Evolutionary conservation across 805 yeast genomes (phyloP), one percentile per base, ranked within the genome.

Genomic region (Barnettozyma californica): DNA sequence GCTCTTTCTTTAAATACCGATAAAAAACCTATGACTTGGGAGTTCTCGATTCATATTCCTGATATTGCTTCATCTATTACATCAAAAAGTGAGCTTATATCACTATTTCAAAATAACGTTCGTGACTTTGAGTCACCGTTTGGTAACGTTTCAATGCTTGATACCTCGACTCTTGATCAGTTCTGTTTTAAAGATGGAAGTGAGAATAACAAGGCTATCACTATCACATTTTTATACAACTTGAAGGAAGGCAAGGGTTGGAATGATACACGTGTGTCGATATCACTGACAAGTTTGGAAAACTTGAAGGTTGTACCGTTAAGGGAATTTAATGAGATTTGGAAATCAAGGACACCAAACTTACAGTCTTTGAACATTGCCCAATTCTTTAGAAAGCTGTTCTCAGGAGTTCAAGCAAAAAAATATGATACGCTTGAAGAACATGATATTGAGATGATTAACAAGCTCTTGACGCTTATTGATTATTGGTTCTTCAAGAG

Each of bases 311-410:
- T 42, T 2, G 43, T 51, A 1, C 52, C 53, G 10, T 26, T 51
- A 6, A 18, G 36, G 18, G 53, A 51, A 36, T 33, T 51, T 20
- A 51, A 51, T 40, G 49, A 48, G 33, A 48, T 51, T 23, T 51
- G 52, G 51, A 48, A 36, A 26, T 33, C 45, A 33, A 51, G 52
- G 20, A 27, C 36, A 13, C 49, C 51, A 18, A 39, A 47, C 13
- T 23, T 41, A 33, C 41, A 41, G 10, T 20, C 21, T 2, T 23
- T 41, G 18, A 47, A 43, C 35, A 29, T 51, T 11, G 42, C 46
- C 5, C 37, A 35, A 20, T 48, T 51, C 19, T 48, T 50, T 26
- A 36, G 45, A 26, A 36, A 33, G 13, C 34, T 41, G 16, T 41
- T 48, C 16, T 33, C 35, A 9, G 31, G 38, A 10, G 27, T 9